A percentile compares a stretch with the other conserved stretches of the same genome.
phyloP scores from a whole-genome alignment of 352 stramenopile genomes.

The Phytophthora citricola region DNA sequence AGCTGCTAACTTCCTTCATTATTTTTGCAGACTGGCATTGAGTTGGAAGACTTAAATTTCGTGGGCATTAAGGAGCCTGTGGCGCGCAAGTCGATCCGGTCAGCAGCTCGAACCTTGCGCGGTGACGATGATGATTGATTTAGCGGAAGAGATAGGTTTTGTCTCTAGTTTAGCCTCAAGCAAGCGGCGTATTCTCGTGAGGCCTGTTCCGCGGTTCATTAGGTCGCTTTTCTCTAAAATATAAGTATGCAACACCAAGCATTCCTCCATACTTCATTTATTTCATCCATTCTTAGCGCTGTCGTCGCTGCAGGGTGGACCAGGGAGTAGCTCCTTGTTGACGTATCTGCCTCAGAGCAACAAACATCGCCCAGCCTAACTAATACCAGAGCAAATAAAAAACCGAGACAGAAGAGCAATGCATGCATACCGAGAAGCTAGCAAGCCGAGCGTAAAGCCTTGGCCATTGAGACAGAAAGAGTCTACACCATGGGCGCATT shows the following conservation, averaged over 20 bases:
- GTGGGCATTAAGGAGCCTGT: conserved; percentile 76
- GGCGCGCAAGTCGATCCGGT: conserved; percentile 67
- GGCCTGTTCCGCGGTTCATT: conserved; percentile 26
- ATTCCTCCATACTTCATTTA: conserved; percentile 29
- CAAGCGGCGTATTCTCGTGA: conserved; percentile 30
- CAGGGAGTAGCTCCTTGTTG: neutral
- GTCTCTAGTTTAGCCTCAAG: conserved; percentile 24
- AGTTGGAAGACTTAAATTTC: conserved; percentile 89
- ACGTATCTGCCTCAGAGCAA: conserved; percentile 13
- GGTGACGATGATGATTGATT: conserved; percentile 51
- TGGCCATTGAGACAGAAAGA: conserved; percentile 11
- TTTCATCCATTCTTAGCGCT: conserved; percentile 34
- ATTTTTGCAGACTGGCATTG: conserved; percentile 74
- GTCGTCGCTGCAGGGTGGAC: conserved; percentile 6
- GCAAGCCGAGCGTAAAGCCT: conserved; percentile 14
- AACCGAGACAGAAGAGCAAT: conserved; percentile 36
- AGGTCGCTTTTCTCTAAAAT: conserved; percentile 32
- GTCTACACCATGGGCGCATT: conserved; percentile 41
- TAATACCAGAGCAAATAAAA: conserved; percentile 45
- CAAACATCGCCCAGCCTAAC: conserved; percentile 31
- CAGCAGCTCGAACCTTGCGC: conserved; percentile 60
- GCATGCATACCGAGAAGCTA: conserved; percentile 29
- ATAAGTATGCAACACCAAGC: conserved; percentile 37
- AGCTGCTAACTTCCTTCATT: conserved; percentile 9
- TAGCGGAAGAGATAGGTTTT: conserved; percentile 19